Evolutionary conservation across 2,329 filamentous ascomycete species (phyloP).

Genomic region (Fusarium sp.): DNA sequence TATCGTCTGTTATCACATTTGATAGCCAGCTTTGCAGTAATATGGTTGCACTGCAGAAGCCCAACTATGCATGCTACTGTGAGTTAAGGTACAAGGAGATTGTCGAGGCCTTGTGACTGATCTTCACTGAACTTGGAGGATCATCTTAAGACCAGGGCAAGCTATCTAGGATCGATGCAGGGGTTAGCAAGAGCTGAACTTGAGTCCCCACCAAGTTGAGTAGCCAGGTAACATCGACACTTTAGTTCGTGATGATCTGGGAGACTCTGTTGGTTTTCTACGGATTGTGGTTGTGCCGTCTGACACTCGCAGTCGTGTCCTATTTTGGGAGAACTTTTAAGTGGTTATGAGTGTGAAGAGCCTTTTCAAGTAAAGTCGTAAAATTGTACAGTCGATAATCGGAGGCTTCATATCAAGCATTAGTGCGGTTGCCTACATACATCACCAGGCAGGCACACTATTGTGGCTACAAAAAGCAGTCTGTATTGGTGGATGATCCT

Average conservation of each 20-base stretch:
- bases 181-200: constrained; percentile 36
- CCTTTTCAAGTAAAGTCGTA: background rate
- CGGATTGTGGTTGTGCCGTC: constrained; percentile 42
- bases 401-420: background rate
- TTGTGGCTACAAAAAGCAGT: background rate
- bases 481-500: constrained; percentile 16
- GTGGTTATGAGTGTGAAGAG: background rate
- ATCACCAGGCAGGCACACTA: background rate
- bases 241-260: constrained; percentile 11
- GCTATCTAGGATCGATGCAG: constrained; percentile 30
- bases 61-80: background rate
- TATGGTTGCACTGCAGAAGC: constrained; percentile 8
- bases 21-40: constrained; percentile 18
- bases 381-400: background rate
- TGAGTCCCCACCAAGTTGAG: constrained; percentile 21
- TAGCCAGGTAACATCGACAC: constrained; percentile 2
- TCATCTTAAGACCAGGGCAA: constrained; percentile 24
- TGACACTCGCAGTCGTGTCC: constrained; percentile 38
- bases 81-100: constrained; percentile 9
- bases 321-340: constrained; percentile 3
- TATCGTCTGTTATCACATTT: background rate
- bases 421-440: background rate
- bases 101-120: constrained; percentile 26
- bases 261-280: background rate
- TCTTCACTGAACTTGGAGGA: constrained; percentile 10